These are phyloP conservation scores for Mycena venus DNA, from an alignment of 768 basidiomycete genomes.

Conservation along the genomic window DNA sequence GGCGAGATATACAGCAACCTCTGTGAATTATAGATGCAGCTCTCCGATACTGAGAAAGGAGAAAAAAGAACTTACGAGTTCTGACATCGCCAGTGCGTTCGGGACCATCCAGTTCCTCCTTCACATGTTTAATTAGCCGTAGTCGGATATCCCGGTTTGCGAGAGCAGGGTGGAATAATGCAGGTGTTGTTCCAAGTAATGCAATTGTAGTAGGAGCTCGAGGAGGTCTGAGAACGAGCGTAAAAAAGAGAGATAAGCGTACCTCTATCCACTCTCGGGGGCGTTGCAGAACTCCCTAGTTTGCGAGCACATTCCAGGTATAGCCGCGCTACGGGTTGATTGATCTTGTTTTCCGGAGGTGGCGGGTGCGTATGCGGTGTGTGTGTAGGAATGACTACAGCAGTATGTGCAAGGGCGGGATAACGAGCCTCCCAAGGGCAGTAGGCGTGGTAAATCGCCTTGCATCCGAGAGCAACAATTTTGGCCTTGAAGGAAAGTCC, in stretches of 20 bases:
- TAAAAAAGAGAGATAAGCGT: not conserved
- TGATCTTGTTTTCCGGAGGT: conserved; percentile 3
- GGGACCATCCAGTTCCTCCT: conserved; percentile 3
- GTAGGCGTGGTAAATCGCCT: not conserved
- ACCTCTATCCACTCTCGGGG: not conserved
- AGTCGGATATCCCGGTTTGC: not conserved
- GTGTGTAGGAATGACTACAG: not conserved
- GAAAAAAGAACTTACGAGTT: not conserved
- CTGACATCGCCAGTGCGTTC: not conserved
- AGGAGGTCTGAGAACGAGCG: not conserved
- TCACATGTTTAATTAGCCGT: conserved; percentile 5
- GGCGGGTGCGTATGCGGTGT: conserved; percentile 13
- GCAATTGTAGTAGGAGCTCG: conserved; percentile 10
- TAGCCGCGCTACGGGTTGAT: not conserved
- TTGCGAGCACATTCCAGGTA: conserved; percentile 10
- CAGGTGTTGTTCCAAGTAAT: conserved; percentile 10
- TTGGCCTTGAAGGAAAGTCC: not conserved
- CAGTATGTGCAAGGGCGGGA: not conserved
- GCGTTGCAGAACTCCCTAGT: not conserved
- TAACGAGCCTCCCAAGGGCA: not conserved
- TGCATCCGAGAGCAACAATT: not conserved
- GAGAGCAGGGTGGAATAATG: not conserved
- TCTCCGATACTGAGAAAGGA: not conserved
- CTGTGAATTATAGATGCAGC: conserved; percentile 3
- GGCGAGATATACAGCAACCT: conserved; percentile 2